Conservation (phyloP, 805 yeast species). For the Cyberlindnera lachancei region DNA sequence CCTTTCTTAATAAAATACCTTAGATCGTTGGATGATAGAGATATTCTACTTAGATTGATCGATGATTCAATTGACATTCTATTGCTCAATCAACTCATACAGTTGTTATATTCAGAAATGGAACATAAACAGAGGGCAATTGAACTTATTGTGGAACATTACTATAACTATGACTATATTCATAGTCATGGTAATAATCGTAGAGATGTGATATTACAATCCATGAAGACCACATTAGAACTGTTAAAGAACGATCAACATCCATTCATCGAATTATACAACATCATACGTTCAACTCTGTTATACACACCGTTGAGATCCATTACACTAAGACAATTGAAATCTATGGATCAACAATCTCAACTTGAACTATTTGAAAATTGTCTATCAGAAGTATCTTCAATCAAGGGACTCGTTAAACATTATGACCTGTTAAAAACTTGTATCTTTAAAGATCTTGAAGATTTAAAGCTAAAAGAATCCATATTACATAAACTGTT, state of each 20-base stretch:
- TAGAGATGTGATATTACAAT: slow-evolving; percentile 1
- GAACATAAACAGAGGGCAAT: slow-evolving; percentile 1
- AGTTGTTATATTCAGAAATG: slow-evolving; percentile 3
- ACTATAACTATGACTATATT: slow-evolving; percentile 2
- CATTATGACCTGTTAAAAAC: slow-evolving; percentile 2
- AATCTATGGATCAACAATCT: slow-evolving; percentile 2
- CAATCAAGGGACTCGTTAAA: neutral
- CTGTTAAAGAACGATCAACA: too few relatives aligned
- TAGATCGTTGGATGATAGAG: neutral
- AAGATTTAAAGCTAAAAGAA: slow-evolving; percentile 12
- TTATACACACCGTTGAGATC: slow-evolving; percentile 12
- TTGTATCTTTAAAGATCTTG: slow-evolving; percentile 8
- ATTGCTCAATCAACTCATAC: slow-evolving; percentile 4
- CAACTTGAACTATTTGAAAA: slow-evolving; percentile 7
- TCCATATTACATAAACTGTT: slow-evolving; percentile 21
- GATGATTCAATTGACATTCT: neutral
- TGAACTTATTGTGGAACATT: slow-evolving; percentile 1
- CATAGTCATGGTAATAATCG: too few relatives aligned
- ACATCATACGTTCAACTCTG: slow-evolving; percentile 3
- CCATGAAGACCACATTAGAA: slow-evolving; percentile 4
- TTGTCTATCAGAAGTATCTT: slow-evolving; percentile 3
- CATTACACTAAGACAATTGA: slow-evolving; percentile 4
- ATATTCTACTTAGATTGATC: slow-evolving; percentile 1
- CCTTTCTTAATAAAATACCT: neutral
- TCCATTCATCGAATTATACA: neutral